These are phyloP conservation scores for Alternaria tenuissima DNA, from an alignment of 2,329 filamentous ascomycete species.

Conservation along the genomic window DNA sequence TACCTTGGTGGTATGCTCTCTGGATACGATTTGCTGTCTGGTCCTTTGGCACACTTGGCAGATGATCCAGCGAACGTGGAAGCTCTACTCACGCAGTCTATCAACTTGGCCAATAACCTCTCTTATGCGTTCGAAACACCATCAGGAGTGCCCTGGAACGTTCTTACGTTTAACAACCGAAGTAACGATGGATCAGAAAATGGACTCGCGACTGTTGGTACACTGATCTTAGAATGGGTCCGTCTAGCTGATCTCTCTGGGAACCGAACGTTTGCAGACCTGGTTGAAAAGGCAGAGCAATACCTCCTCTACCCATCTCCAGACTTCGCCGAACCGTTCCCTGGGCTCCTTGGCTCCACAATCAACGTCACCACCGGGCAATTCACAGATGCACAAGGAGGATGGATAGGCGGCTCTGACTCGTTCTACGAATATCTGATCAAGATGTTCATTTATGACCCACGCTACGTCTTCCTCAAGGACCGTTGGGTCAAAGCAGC, in stretches of 20 bases:
- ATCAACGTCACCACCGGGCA: constrained; percentile 71
- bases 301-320: constrained; percentile 75
- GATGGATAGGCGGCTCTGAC: constrained; percentile 80
- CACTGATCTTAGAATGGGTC: constrained; percentile 84
- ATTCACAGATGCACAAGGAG: constrained; percentile 73
- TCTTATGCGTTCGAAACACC: constrained; percentile 81
- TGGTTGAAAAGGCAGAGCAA: constrained; percentile 72
- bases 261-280: constrained; percentile 69
- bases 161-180: constrained; percentile 66
- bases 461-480: constrained; percentile 70
- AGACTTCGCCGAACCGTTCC: constrained; percentile 72
- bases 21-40: constrained; percentile 76
- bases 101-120: constrained; percentile 73
- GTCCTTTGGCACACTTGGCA: constrained; percentile 66
- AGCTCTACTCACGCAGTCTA: constrained; percentile 71
- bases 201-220: constrained; percentile 78
- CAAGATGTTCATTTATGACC: constrained; percentile 88
- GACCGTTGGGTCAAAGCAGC: constrained; percentile 78
- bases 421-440: constrained; percentile 90
- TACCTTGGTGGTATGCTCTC: constrained; percentile 84
- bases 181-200: constrained; percentile 64
- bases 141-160: constrained; percentile 77
- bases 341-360: constrained; percentile 75
- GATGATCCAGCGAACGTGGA: constrained; percentile 60
- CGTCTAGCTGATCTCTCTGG: constrained; percentile 78